Percentiles rank a stretch among this genome's conserved stretches.
Conservation (phyloP, 495 filamentous ascomycete genomes). For the Chaetomium cochliodes region DNA sequence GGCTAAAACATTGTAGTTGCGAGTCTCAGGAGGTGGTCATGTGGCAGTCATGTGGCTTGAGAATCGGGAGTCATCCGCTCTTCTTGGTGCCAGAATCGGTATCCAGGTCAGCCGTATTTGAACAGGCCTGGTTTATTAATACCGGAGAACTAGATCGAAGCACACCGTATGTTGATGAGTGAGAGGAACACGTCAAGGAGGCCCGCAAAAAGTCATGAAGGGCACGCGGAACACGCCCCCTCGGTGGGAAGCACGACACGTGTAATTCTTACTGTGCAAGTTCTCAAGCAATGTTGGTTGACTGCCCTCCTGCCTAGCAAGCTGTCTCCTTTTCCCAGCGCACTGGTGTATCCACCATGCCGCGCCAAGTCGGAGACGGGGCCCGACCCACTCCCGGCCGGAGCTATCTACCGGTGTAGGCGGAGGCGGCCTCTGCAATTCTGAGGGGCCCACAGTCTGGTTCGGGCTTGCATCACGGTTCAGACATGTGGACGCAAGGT, state of each 20-base stretch:
- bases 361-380: background rate
- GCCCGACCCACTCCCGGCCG: slow-evolving; percentile 1
- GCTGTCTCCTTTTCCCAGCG: background rate
- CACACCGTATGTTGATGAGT: background rate
- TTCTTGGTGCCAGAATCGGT: no score
- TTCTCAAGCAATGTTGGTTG: background rate
- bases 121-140: background rate
- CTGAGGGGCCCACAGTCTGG: background rate
- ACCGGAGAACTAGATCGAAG: background rate
- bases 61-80: no score
- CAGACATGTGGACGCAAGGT: background rate
- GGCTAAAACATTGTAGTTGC: no score
- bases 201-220: background rate
- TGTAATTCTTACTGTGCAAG: slow-evolving; percentile 7
- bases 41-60: no score
- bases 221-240: background rate
- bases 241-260: background rate
- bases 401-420: background rate
- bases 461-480: background rate
- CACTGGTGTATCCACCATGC: background rate
- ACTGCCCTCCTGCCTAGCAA: background rate
- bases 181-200: background rate
- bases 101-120: background rate
- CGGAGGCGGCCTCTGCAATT: background rate
- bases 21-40: no score